Base-by-base conservation (phyloP, 2,329 filamentous ascomycete species). In the Aspergillus quadricinctus region DNA sequence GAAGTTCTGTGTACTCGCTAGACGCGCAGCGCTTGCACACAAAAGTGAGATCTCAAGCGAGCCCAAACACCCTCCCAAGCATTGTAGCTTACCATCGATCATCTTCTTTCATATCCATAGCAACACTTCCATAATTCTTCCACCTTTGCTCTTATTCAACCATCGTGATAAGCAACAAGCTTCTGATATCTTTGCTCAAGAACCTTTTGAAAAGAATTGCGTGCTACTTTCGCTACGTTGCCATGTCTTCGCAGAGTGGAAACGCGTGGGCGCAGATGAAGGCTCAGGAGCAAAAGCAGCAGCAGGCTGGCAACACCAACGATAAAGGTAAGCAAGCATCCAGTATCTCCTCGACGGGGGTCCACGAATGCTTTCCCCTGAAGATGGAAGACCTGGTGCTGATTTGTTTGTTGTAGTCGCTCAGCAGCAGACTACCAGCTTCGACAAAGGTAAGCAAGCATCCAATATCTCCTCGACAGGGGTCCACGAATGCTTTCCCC, bases 231-330 rank as follows among this genome's bases (percentile, higher is more conserved):
- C 7, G 40, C n/a, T 21, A 17, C 43, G 8, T 11, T 21, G n/a
- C 40, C 46, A 62, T 65, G 59, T 53, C 57, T n/a, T 49, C 55
- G 2, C 46, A 54, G 3, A 57, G 58, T 40, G 67, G 66, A 14
- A 70, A 71, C 48, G 67, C 68, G 1, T 70, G 66, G 58, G 62
- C 67, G 7, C 52, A 62, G 40, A 62, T 66, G 57, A 64, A 62
- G 48, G 62, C 61, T 17, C 55, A 48, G 2, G 63, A 60, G 43
- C 56, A 49, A 28, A 46, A 57, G 50, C 41, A 57, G 50, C 41
- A 52, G 45, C 50, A 57, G 37, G 17, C 23, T 27, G 19, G 11
- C 21, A 50, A 55, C 29, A 35, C 40, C 3, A 31, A 5, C 29
- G 54, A 14, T 9, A 56, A 35, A 58, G 56, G 58, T 52, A 54